These are phyloP conservation scores for Limonium bicolor DNA, from an alignment of 148 eudicot species.

Conservation along the genomic window DNA sequence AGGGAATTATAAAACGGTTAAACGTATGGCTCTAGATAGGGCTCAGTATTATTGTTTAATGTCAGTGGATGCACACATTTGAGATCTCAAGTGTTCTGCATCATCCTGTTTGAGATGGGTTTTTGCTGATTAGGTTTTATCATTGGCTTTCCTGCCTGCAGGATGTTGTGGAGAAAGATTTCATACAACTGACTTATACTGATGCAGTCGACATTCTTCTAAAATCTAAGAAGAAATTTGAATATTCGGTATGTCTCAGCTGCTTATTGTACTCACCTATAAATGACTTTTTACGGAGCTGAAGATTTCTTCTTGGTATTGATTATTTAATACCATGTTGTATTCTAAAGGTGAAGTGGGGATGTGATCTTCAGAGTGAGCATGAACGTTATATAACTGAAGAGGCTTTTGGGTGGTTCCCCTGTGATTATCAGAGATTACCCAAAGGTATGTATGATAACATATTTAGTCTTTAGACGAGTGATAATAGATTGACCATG, in stretches of 20 bases:
- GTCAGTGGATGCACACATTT: neutral
- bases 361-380: constrained; percentile 97
- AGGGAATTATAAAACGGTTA: constrained; percentile 71
- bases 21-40: constrained; percentile 34
- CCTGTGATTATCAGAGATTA: constrained; percentile 95
- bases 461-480: too few relatives aligned
- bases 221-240: constrained; percentile 71
- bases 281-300: neutral
- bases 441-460: constrained; percentile 58
- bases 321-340: neutral
- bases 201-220: constrained; percentile 83
- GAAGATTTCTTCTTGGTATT: too few relatives aligned
- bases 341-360: constrained; percentile 68
- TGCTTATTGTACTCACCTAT: neutral
- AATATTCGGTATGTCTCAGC: constrained; percentile 52
- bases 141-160: constrained; percentile 21
- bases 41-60: constrained; percentile 1
- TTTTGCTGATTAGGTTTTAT: neutral
- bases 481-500: too few relatives aligned
- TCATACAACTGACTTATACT: constrained; percentile 89
- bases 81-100: neutral
- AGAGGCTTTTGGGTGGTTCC: constrained; percentile 77
- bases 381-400: constrained; percentile 95
- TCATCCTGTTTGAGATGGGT: too few relatives aligned
- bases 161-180: constrained; percentile 78